Base-by-base conservation (phyloP, 805 yeast genomes). In the Metschnikowia henanensis region DNA sequence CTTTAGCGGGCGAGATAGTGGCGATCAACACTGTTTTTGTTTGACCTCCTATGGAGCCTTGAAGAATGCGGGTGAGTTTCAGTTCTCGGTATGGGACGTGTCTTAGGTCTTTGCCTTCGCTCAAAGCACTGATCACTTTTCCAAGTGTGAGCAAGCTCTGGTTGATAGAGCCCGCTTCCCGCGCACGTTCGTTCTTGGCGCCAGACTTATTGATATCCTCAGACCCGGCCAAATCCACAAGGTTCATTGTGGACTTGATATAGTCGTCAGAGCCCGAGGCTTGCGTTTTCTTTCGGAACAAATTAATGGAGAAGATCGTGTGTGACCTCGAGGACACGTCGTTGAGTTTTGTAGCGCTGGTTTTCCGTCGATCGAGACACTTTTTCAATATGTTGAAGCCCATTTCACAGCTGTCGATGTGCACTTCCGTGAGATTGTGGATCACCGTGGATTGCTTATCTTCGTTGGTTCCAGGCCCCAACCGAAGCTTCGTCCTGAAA, bases 191-290 rank as follows among this genome's bases (percentile, higher is more conserved):
- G 52, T 86, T 82, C 19, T 80, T 73, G 0, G 97, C 96, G 3
- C 99, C 99, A 0, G 96, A 87, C 55, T 89, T 72, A 50, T 73
- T 78, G 41, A 92, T 84, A 60, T 91, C 91, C 61, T 92, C 99
- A 5, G 96, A 87, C 0, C 99, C 98, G 0, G 98, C 99, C 51
- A 92, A 72, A 67, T 92, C 98, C 5, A 92, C 98, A 18, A 90
- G 68, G 58, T 90, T 88, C 60, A 88, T 75, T 57, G 87, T 88
- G 5, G 89, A 83, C 2, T 77, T 73, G 2, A 69, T 57, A 51
- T 43, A 61, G 32, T 40, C 52, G 3, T 46, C 30, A 4, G 26
- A 16, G 6, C 32, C 39, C 9, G 49, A n/a, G 9, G 33, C 36
- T 13, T 76, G 68, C 37, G 72, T 35, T 72, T 45, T 73, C 74